phyloP scores from a whole-genome alignment of 352 stramenopile species.

The Aphanomyces euteiches region DNA sequence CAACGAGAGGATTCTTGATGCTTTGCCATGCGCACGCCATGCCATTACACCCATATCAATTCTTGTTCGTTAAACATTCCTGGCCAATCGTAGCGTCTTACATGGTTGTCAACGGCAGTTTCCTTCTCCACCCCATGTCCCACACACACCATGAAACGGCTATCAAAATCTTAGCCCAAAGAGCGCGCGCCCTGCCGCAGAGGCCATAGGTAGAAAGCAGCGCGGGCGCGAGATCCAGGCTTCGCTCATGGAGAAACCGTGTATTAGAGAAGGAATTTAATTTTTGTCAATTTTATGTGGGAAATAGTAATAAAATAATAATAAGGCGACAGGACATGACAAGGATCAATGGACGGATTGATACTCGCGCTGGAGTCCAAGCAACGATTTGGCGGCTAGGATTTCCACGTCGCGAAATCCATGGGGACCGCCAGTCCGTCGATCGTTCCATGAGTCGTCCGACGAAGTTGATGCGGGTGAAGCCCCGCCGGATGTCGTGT shows the following conservation, averaged over 20 bases:
- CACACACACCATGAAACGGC: neutral
- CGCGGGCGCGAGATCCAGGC: neutral
- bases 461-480: conserved; percentile 8
- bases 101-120: conserved; percentile 17
- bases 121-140: neutral
- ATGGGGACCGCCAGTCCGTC: conserved; percentile 29
- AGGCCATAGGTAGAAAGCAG: too few species aligned
- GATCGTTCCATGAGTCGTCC: conserved; percentile 49
- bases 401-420: conserved; percentile 71
- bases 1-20: too few species aligned
- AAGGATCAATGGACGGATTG: conserved; percentile 65
- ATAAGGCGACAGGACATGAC: neutral
- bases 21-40: too few species aligned
- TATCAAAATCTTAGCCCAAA: too few species aligned
- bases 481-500: conserved; percentile 5
- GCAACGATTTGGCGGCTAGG: conserved; percentile 64
- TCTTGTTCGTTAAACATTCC: neutral
- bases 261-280: conserved; percentile 9
- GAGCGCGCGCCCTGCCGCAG: too few species aligned
- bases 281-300: neutral
- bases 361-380: conserved; percentile 67
- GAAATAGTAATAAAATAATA: conserved; percentile 18
- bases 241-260: neutral
- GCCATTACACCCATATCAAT: neutral
- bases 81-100: conserved; percentile 3